Base-by-base conservation (phyloP, 2,329 filamentous ascomycete species). In the Epicoccum nigrum region DNA sequence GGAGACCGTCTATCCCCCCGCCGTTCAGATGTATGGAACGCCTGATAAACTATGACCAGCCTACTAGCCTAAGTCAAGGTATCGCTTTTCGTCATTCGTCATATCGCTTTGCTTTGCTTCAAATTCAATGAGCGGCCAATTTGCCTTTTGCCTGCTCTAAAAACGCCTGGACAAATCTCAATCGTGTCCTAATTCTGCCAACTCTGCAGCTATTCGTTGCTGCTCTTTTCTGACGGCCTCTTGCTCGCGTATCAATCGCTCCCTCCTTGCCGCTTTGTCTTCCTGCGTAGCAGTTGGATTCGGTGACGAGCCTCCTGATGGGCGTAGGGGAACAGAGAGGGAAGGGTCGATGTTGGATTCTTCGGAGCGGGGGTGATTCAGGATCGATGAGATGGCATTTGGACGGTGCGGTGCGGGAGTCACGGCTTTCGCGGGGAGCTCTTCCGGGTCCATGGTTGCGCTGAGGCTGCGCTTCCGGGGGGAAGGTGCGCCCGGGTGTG, bases 381-480 rank as follows among this genome's bases (percentile, higher is more conserved):
- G 38, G 7, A 72, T 69, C 0, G 68, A 71, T 1, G 68, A 71
- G 17, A 72, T 71, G 6, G 64, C 62, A 37, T 69, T 70, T 15
- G 64, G 63, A 28, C 69, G 68, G 47, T 70, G 67, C 1, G 68
- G 66, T 17, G 60, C 55, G 7, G 68, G 59, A 16, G 62, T 60
- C 8, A 45, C 44, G 13, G 66, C 37, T 34, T 51, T 49, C 1
- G 59, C 42, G 7, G 55, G 46, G 2, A 52, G n/a, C n/a, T 68
- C 68, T 9, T 67, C 67, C 0, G 56, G 42, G 25, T 74, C 68
- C 28, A 68, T 50, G 15, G 57, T 67, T 21, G 67, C 67, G 31
- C 68, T 72, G n/a, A 70, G 58, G 43, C 69, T 73, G 9, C 71
- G 69, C 60, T 74, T 74, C 12, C 70, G 58, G 8, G 70, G 67